Base-by-base conservation (phyloP, 257 asterid species). In the Nicotiana attenuata region DNA sequence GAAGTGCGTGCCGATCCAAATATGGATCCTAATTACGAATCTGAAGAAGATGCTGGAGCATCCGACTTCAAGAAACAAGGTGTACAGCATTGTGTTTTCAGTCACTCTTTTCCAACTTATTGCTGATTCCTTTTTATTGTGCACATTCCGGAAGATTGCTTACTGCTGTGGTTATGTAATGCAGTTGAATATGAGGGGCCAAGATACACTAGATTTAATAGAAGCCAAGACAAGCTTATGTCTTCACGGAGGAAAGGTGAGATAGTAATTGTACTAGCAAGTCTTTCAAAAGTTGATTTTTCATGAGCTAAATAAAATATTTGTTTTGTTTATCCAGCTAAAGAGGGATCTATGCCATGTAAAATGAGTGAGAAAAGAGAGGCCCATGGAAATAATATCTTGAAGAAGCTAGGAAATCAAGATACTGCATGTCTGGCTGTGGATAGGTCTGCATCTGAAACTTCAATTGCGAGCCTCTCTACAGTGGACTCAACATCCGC, bases 1-100 rank as follows among this genome's bases (percentile, higher is more conserved):
- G 92, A 86, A 81, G 89, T 96, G 84, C 97, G 91, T 61, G 87
- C 92, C 83, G 99, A 92, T 89, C 95, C 93, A 76, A 92, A 85
- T 89, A 92, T 96, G 97, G 85, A 85, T 86, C 97, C 97, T 47
- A 65, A 84, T 79, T 96, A 89, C 81, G 94, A 88, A 67, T 92
- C 97, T 47, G 99, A 93, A 71, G 96, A 93, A 84, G 93, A 92
- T 83, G 45, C 82, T 63, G 56, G 82, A 82, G 87, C 35, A 81
- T 82, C 57, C 41, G 84, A 82, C 14, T 83, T 68, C 77, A 77
- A 47, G 82, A 88, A 82, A 88, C 90, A 83, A 84, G 95, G 97
- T 92, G 78, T 7, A 75, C 80, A 14, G 16, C 80, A 75, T 50
- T 75, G 52, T 75, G 80, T 50, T 75, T 71, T 75, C 16, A 75